These are phyloP conservation scores for Debaryomycetaceae sp. DNA, from an alignment of 1,139 yeast species.

Conservation along the genomic window DNA sequence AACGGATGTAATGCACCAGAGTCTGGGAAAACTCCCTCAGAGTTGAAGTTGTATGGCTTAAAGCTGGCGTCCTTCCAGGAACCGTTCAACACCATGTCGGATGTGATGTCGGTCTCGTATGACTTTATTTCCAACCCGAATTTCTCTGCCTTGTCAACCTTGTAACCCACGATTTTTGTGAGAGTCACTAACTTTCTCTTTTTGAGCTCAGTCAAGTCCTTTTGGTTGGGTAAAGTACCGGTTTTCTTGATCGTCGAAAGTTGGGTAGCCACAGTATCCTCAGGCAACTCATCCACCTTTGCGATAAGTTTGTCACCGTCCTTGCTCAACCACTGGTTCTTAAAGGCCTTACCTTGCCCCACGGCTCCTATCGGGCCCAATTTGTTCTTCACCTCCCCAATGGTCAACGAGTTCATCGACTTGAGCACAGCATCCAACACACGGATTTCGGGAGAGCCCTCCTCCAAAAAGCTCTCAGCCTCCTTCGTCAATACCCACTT, in stretches of 20 bases:
- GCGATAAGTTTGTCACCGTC: constrained; percentile 77
- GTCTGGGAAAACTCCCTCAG: constrained; percentile 83
- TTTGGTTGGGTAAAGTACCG: constrained; percentile 58
- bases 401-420: constrained; percentile 74
- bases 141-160: constrained; percentile 74
- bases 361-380: constrained; percentile 82
- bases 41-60: constrained; percentile 93
- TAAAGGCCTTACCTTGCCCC: constrained; percentile 98
- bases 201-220: constrained; percentile 79
- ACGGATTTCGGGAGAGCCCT: constrained; percentile 90
- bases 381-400: constrained; percentile 72
- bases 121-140: constrained; percentile 78
- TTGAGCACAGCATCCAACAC: constrained; percentile 73
- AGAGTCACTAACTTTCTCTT: constrained; percentile 83
- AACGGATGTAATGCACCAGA: constrained; percentile 97
- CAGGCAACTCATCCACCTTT: constrained; percentile 49
- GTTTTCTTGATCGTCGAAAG: constrained; percentile 55
- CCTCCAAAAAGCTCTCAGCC: constrained; percentile 70
- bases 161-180: constrained; percentile 72
- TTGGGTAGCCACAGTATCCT: constrained; percentile 65
- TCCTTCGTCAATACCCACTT: constrained; percentile 75
- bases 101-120: constrained; percentile 88
- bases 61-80: constrained; percentile 81
- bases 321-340: constrained; percentile 92
- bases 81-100: constrained; percentile 82